These are phyloP conservation scores for Microstroma glucosiphilum DNA, from an alignment of 1,284 basidiomycete genomes.

Conservation along the genomic window DNA sequence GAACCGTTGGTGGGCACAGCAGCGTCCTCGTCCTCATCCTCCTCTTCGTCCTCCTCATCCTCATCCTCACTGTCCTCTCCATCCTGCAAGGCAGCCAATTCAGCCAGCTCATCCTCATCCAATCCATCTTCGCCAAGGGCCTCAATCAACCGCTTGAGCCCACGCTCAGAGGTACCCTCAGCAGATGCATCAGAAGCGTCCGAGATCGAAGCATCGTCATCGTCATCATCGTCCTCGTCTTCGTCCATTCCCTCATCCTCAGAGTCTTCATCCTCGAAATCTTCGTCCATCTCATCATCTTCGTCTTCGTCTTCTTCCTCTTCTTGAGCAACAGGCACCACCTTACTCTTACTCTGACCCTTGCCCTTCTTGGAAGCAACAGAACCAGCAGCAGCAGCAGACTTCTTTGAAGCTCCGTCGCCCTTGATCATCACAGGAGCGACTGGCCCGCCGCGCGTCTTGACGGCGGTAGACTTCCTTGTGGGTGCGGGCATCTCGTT, in stretches of 20 bases:
- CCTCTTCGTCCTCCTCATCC: slow-evolving; percentile 26
- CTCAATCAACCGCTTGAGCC: slow-evolving; percentile 41
- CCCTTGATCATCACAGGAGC: too few species aligned
- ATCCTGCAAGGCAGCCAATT: slow-evolving; percentile 9
- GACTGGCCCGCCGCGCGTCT: too few species aligned
- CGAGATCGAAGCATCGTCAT: slow-evolving; percentile 8
- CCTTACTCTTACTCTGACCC: too few species aligned
- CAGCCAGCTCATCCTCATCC: slow-evolving; percentile 18
- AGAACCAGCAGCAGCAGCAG: too few species aligned
- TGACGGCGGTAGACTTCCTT: too few species aligned
- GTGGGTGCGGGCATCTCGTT: too few species aligned
- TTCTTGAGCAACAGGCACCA: background rate
- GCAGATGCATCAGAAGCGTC: slow-evolving; percentile 25
- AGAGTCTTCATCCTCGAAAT: too few species aligned
- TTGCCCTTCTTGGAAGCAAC: too few species aligned
- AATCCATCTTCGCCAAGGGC: slow-evolving; percentile 45
- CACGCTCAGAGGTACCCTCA: slow-evolving; percentile 43
- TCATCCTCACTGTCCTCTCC: slow-evolving; percentile 25
- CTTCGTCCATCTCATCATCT: slow-evolving; percentile 9
- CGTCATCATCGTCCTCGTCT: slow-evolving; percentile 19
- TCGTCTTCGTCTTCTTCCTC: background rate
- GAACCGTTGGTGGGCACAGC: slow-evolving; percentile 3
- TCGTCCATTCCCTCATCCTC: slow-evolving; percentile 15
- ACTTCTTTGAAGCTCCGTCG: too few species aligned
- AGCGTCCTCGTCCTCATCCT: slow-evolving; percentile 17